These are phyloP conservation scores for Hypoxylon rickii DNA, from an alignment of 495 filamentous ascomycete genomes.

Conservation along the genomic window DNA sequence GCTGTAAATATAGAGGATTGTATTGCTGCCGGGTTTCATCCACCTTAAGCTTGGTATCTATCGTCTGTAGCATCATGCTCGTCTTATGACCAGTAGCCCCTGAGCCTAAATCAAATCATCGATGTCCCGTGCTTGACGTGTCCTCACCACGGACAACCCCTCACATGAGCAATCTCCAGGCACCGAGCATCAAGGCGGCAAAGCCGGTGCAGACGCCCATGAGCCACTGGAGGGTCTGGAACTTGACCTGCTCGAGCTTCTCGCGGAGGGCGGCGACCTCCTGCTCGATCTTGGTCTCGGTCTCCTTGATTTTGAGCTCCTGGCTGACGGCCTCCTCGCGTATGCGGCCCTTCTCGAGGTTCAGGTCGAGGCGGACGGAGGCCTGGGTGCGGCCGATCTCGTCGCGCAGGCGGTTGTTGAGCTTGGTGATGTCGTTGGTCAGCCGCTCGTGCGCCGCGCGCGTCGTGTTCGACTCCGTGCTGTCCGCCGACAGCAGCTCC, in stretches of 20 bases:
- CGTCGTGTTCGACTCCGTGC: conserved; percentile 84
- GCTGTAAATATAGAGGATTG: not conserved
- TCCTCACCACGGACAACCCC: not conserved
- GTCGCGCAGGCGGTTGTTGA: conserved; percentile 85
- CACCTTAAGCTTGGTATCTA: not conserved
- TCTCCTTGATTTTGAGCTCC: conserved; percentile 98
- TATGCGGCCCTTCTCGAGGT: conserved; percentile 95
- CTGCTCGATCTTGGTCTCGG: conserved; percentile 97
- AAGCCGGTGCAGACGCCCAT: conserved; percentile 96
- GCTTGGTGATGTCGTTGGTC: conserved; percentile 90
- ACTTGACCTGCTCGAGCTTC: conserved; percentile 95
- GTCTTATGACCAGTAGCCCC: not conserved
- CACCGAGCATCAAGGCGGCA: conserved; percentile 91
- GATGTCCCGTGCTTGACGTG: too few relatives aligned
- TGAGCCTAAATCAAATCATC: not conserved
- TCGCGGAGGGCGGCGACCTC: conserved; percentile 90
- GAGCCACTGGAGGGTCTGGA: conserved; percentile 95
- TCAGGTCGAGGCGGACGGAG: conserved; percentile 86
- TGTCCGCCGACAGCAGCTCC: conserved; percentile 88
- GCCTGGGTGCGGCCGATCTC: conserved; percentile 94
- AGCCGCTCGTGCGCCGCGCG: conserved; percentile 89
- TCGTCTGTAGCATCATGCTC: not conserved
- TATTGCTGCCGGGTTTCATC: not conserved
- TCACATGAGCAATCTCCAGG: conserved; percentile 84
- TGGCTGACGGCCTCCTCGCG: conserved; percentile 96